phyloP scores from a whole-genome alignment of 2,329 filamentous ascomycete species.

The Arthrobotrys sphaeroides region DNA sequence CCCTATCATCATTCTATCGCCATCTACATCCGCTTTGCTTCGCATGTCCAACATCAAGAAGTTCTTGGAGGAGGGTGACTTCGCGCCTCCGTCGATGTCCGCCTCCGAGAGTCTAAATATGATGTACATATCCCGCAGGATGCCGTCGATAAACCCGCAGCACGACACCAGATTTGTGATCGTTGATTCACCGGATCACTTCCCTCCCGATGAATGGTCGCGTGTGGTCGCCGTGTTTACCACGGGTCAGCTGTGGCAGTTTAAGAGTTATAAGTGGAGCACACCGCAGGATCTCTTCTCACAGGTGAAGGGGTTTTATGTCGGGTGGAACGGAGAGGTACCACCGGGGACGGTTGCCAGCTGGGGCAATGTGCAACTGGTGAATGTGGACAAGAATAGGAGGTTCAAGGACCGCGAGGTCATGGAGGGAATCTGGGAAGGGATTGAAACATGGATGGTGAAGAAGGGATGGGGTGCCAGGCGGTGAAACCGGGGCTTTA shows the following conservation, averaged over 20 bases:
- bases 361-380: constrained; percentile 85
- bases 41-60: constrained; percentile 95
- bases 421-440: constrained; percentile 90
- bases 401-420: constrained; percentile 90
- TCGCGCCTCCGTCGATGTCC: constrained; percentile 74
- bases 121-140: constrained; percentile 81
- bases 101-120: constrained; percentile 72
- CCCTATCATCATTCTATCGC: constrained; percentile 95
- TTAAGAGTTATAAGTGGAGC: constrained; percentile 97
- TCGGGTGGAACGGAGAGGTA: constrained; percentile 89
- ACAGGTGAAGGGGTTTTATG: constrained; percentile 84
- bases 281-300: constrained; percentile 87
- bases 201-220: constrained; percentile 98
- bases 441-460: constrained; percentile 87
- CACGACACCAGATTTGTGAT: constrained; percentile 91
- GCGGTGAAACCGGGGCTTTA: no score
- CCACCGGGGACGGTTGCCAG: constrained; percentile 78
- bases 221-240: constrained; percentile 96
- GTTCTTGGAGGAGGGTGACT: constrained; percentile 87
- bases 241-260: constrained; percentile 97
- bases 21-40: constrained; percentile 91
- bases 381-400: constrained; percentile 85
- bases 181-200: constrained; percentile 89
- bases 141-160: constrained; percentile 75
- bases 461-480: constrained; percentile 74